Evolutionary conservation across 768 basidiomycete species (phyloP).

Genomic region (Daedalea quercina): DNA sequence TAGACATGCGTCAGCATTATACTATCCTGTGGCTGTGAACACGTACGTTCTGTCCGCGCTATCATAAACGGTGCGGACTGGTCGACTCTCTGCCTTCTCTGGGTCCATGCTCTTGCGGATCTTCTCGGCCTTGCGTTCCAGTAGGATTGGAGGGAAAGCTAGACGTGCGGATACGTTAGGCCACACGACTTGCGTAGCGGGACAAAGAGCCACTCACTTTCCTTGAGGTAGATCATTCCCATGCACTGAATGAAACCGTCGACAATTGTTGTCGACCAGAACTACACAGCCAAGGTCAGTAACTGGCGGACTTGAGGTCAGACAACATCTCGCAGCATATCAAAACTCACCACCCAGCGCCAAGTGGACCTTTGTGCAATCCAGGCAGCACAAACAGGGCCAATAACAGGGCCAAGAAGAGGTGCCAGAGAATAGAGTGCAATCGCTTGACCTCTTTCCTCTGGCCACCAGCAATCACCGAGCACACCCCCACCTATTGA

Average conservation of each 20-base stretch:
- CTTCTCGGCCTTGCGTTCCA: slow-evolving; percentile 44
- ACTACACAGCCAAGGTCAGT: slow-evolving; percentile 28
- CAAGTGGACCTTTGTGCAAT: slow-evolving; percentile 58
- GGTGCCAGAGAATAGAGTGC: slow-evolving; percentile 62
- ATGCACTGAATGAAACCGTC: slow-evolving; percentile 46
- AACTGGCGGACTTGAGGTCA: neutral
- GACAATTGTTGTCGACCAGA: slow-evolving; percentile 60
- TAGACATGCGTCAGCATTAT: neutral
- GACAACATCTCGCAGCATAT: too few species aligned
- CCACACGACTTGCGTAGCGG: neutral
- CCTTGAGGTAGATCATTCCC: slow-evolving; percentile 50
- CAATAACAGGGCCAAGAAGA: slow-evolving; percentile 57
- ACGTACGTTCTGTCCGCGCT: slow-evolving; percentile 35
- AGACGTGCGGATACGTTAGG: slow-evolving; percentile 1
- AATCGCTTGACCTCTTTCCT: slow-evolving; percentile 57
- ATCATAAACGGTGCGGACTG: slow-evolving; percentile 45
- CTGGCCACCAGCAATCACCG: slow-evolving; percentile 52
- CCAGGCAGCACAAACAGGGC: slow-evolving; percentile 58
- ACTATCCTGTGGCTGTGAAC: neutral
- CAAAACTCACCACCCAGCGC: slow-evolving; percentile 64
- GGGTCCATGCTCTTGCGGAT: slow-evolving; percentile 39
- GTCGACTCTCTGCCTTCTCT: slow-evolving; percentile 34
- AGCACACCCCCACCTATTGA: slow-evolving; percentile 62
- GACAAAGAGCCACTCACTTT: slow-evolving; percentile 39
- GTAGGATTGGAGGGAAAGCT: slow-evolving; percentile 25